Evolutionary conservation across 345 rosid genomes (phyloP).

Genomic region (Populus deltoides): DNA sequence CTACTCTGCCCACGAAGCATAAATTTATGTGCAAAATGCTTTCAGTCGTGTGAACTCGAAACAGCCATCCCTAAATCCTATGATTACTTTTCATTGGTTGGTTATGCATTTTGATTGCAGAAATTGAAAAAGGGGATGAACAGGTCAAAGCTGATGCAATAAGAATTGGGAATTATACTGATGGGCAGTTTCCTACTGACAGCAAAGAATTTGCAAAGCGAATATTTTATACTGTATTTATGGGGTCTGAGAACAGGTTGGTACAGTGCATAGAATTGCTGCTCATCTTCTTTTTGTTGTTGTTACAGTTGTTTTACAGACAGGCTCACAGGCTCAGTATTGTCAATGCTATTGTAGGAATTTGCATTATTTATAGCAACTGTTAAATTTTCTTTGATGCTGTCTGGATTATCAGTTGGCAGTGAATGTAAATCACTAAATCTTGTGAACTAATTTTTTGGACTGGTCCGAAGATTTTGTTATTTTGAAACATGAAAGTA

Average conservation of each 20-base stretch:
- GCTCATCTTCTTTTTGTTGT: neutral
- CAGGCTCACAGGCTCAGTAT: neutral
- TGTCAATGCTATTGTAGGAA: neutral
- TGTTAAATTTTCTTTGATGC: neutral
- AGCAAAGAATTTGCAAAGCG: slow-evolving; percentile 92
- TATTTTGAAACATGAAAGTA: neutral
- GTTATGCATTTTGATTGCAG: slow-evolving; percentile 36
- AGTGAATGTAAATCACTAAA: neutral
- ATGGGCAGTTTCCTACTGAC: slow-evolving; percentile 76
- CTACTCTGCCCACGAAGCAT: neutral
- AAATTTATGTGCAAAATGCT: slow-evolving; percentile 1
- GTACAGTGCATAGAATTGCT: neutral
- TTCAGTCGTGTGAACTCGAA: neutral
- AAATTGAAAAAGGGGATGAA: slow-evolving; percentile 82
- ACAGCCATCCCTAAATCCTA: neutral
- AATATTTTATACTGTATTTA: slow-evolving; percentile 84
- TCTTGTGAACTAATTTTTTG: neutral
- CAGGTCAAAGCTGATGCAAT: slow-evolving; percentile 93
- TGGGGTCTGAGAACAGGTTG: slow-evolving; percentile 97
- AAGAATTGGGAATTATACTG: slow-evolving; percentile 62
- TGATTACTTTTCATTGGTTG: slow-evolving; percentile 12
- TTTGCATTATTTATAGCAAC: neutral
- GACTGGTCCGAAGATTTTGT: neutral
- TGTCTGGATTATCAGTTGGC: neutral
- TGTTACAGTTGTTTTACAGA: neutral